Evolutionary conservation across 2,329 filamentous ascomycete genomes (phyloP), one percentile per base, ranked within the genome.

Genomic region (Aspergillus nomiae): DNA sequence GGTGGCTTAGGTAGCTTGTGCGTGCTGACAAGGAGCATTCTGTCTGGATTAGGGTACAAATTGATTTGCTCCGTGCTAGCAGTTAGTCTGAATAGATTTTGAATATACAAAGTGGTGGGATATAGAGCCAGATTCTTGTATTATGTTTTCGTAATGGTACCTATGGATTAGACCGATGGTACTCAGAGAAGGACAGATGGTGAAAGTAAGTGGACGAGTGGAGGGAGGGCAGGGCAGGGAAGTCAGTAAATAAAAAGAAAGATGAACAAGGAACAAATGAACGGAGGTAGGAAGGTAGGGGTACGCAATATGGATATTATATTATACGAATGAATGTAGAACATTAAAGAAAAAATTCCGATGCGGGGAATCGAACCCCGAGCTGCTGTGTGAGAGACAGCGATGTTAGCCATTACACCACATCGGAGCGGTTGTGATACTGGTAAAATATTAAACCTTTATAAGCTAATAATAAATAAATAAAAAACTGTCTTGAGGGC

Each of bases 351-450:
- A 6, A 32, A 5, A 6, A 32, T 51, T 51, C 48, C 48, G 48
- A 51, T 51, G 48, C 48, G 48, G 48, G 48, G 48, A 51, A 51
- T 51, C 48, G 48, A 51, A 51, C 48, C 48, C 48, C 48, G 48
- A 51, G 48, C 48, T 51, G 45, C 36, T 36, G 57, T 59, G 36
- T 36, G 38, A 55, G 38, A 46, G 38, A 56, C 48, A 51, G 48
- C 48, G 48, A 51, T 51, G 48, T 51, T 51, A 51, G 9, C 48
- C 48, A 51, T 51, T 51, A 51, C 48, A 36, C 45, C 41, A 58
- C 36, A 51, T 58, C 57, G 34, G 19, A 38, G 45, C 19, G 26
- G 1, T 21, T 21, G 4, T 21, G 21, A 19, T 10, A 30, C 2
- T 26, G 24, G 3, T 57, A 10, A 19, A 19, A 7, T 41, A 26